Base-by-base conservation (phyloP, 139 green algal species). In the Chlamydomonas sp. region DNA sequence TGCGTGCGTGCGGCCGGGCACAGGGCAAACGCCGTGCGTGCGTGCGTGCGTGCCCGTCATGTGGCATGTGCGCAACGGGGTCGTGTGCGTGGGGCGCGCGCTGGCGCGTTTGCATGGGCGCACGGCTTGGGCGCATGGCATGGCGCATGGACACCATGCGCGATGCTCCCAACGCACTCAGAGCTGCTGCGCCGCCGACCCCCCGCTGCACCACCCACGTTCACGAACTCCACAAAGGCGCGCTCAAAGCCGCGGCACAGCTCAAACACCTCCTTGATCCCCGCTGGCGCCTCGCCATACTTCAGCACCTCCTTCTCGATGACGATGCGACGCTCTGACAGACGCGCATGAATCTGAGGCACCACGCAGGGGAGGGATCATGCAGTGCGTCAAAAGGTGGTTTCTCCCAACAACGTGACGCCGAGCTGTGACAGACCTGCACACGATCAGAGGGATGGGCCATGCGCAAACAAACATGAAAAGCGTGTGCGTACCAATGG, bases 231-330 rank as follows among this genome's bases (percentile, higher is more conserved):
- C 5, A 79, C 76, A 71, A 93, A 96, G 3, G 85, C 86, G 0
- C 83, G 71, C 69, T 96, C 90, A 74, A 96, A 96, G n/a, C 85
- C 86, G 5, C 91, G 64, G 74, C 90, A 96, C 3, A 95, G 85
- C 70, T 91, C 80, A 65, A 96, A 94, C 8, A 96, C 81, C 67
- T 96, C 89, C 65, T 87, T 83, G 16, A 81, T 82, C 3, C 79
- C 79, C 20, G 82, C 79, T 20, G 85, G 88, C 2, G 83, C 74
- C 54, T 87, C 85, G 33, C 89, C 89, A 60, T 96, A 78, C 34
- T 78, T 76, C 6, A 72, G 58, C 34, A 95, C 81, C 50, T 94
- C 90, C 65, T 88, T 90, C 58, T 95, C 88, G 0, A 95, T 79
- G 0, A 70, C 75, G 1, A 84, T 70, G 2, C 86, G 76, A 6